These are phyloP conservation scores for Flueggea neowawraea DNA, from an alignment of 441 rosid species.

Conservation along the genomic window DNA sequence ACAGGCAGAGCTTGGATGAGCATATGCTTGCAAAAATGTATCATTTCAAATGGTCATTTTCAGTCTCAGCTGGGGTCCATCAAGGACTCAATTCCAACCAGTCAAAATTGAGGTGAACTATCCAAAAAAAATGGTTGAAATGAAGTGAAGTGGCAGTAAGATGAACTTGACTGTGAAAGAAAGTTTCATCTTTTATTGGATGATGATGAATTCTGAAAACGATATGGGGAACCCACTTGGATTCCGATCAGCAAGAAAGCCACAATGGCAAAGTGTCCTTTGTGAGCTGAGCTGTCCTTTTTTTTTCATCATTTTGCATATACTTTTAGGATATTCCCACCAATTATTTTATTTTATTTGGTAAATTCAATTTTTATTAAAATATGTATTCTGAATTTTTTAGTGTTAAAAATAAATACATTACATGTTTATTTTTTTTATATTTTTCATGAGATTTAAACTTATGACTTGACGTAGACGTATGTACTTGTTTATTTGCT, in stretches of 20 bases:
- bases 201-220: slow-evolving; percentile 4
- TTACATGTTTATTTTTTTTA: no score
- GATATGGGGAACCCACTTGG: slow-evolving; percentile 29
- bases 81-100: slow-evolving; percentile 5
- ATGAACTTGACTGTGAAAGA: slow-evolving; percentile 6
- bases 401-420: not conserved
- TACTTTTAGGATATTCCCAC: slow-evolving; percentile 29
- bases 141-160: no score
- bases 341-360: slow-evolving; percentile 7
- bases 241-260: slow-evolving; percentile 22
- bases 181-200: slow-evolving; percentile 13
- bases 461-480: no score
- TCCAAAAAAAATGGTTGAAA: not conserved
- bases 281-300: slow-evolving; percentile 1
- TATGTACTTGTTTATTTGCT: no score
- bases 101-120: slow-evolving; percentile 6
- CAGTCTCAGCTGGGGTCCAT: not conserved
- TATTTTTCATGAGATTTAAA: no score
- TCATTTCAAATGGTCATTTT: not conserved
- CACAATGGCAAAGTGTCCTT: slow-evolving; percentile 16
- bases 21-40: not conserved
- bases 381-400: not conserved
- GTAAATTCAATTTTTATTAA: no score
- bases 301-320: slow-evolving; percentile 16
- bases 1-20: not conserved